Evolutionary conservation across 345 rosid genomes (phyloP).

Genomic region (Hibiscus tridactylites): DNA sequence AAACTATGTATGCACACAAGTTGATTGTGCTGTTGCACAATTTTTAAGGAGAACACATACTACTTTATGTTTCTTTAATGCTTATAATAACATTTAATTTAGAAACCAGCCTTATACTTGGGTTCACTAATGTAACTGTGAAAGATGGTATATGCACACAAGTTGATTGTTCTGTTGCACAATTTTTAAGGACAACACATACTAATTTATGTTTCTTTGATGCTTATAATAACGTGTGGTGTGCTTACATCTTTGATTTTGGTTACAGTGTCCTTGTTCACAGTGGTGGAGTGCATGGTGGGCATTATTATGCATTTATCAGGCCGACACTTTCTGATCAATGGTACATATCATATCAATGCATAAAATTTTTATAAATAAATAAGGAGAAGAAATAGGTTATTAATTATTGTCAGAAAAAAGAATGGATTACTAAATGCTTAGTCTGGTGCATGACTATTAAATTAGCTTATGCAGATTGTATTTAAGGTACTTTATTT

Average conservation of each 20-base stretch:
- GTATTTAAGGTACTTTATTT: neutral
- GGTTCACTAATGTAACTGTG: neutral
- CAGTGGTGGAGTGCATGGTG: constrained; percentile 96
- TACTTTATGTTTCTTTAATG: neutral
- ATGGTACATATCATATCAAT: constrained; percentile 42
- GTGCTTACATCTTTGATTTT: constrained; percentile 18
- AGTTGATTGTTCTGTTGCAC: neutral
- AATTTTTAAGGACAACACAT: neutral
- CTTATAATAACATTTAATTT: neutral
- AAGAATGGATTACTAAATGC: neutral
- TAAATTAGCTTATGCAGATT: neutral
- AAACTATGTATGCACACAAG: neutral
- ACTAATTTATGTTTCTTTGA: neutral
- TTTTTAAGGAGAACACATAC: neutral
- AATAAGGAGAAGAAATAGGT: neutral
- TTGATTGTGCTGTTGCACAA: neutral
- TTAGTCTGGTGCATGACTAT: neutral
- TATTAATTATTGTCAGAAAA: neutral
- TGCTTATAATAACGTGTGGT: constrained; percentile 7
- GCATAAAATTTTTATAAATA: neutral
- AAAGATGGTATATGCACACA: neutral
- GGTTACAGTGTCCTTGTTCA: constrained; percentile 86
- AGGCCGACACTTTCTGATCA: constrained; percentile 92
- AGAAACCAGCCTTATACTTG: neutral
- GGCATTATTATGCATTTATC: constrained; percentile 96